phyloP scores from a whole-genome alignment of 345 rosid species.

The Arabis alpina region DNA sequence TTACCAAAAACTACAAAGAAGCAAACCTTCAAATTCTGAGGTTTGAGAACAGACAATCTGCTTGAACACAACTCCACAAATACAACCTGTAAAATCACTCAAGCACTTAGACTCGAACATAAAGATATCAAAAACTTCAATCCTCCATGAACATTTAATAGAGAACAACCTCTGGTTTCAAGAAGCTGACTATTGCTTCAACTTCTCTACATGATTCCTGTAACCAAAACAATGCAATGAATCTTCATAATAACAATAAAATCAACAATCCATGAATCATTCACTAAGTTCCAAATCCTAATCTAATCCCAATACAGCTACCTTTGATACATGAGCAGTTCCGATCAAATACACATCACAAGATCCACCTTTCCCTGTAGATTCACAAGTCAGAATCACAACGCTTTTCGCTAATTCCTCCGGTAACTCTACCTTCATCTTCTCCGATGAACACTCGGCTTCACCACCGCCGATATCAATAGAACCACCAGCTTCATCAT shows the following conservation, averaged over 20 bases:
- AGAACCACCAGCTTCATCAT: background rate
- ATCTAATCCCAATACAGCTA: constrained; percentile 25
- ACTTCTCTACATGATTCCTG: constrained; percentile 58
- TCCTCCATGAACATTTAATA: constrained; percentile 15
- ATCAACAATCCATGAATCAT: constrained; percentile 17
- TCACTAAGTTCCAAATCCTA: background rate
- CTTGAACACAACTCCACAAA: constrained; percentile 93
- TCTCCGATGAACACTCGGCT: constrained; percentile 39
- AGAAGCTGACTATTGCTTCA: constrained; percentile 67
- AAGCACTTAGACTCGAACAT: constrained; percentile 9
- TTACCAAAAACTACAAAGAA: background rate
- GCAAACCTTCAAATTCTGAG: constrained; percentile 80
- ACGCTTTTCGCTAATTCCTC: constrained; percentile 75
- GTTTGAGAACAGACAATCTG: constrained; percentile 74
- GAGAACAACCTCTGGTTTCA: constrained; percentile 87
- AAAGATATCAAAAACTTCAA: constrained; percentile 20
- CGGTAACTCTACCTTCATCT: constrained; percentile 55
- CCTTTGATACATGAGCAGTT: constrained; percentile 95
- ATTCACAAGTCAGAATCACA: constrained; percentile 73
- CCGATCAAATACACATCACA: constrained; percentile 91
- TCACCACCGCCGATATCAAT: constrained; percentile 21
- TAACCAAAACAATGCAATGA: constrained; percentile 1
- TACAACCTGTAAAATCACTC: constrained; percentile 64
- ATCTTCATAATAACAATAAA: background rate
- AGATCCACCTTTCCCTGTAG: constrained; percentile 65